These are phyloP conservation scores for Zizania latifolia DNA, from an alignment of 176 grass and related monocot genomes.

Conservation along the genomic window DNA sequence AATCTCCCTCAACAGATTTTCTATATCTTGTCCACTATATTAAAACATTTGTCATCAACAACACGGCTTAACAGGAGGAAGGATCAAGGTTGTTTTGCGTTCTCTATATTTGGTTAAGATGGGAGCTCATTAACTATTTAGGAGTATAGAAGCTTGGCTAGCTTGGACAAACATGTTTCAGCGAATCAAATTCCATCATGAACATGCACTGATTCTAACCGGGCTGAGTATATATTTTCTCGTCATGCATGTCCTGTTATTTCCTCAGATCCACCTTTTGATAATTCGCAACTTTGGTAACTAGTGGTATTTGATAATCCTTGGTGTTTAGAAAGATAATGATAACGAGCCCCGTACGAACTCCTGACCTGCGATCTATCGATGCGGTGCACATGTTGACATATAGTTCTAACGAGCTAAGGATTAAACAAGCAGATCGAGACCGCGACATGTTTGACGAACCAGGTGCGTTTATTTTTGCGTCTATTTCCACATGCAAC, in stretches of 20 bases:
- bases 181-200: conserved; percentile 2
- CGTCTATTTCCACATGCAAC: no score
- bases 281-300: no score
- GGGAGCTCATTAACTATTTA: no score
- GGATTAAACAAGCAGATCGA: neutral
- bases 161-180: conserved; percentile 19
- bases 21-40: no score
- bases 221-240: neutral
- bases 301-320: neutral
- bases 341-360: neutral
- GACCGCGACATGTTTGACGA: no score
- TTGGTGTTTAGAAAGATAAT: neutral
- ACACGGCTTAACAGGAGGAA: no score
- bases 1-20: no score
- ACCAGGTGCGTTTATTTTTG: no score
- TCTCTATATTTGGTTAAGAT: no score
- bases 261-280: neutral
- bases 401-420: neutral
- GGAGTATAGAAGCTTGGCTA: no score
- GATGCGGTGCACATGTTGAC: neutral
- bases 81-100: no score
- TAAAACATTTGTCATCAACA: no score
- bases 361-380: neutral
- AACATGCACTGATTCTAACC: neutral
- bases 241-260: neutral